Base-by-base conservation (phyloP, 768 basidiomycete genomes). In the Lepiota venenata region DNA sequence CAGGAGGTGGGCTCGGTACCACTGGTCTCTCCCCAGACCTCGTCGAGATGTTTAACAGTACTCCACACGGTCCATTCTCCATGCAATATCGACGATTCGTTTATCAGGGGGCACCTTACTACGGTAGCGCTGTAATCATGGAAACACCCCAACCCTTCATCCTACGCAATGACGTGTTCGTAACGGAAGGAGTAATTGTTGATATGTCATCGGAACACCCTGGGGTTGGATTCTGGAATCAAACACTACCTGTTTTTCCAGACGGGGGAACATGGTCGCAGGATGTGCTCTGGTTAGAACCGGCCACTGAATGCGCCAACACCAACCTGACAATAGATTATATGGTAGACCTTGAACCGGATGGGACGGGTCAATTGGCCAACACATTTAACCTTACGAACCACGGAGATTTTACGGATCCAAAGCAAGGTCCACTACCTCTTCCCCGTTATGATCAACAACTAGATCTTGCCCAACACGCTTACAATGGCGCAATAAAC, bases 401-500 rank as follows among this genome's bases (percentile, higher is more conserved):
- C 15, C 37, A 25, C 15, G 48, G 48, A 16, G 48, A 38, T 4
- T 50, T 50, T 25, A 11, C 25, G 25, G 27, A 39, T 15, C 48
- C 40, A 4, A 27, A 22, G 2, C 48, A 21, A 2, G 52, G 55
- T 10, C 59, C 50, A 39, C 62, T 60, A 2, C 21, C 38, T 2
- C 45, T 60, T 10, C 42, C 47, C 16, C 49, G 53, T n/a, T 52
- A 63, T 37, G 60, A 60, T 7, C 62, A 63, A 37, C 50, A 61
- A 38, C 29, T 60, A 16, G 41, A 60, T 38, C 46, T 61, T 15
- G 20, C 36, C 8, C 51, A 60, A 18, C 62, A 63, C 12, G 62
- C 60, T 9, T 61, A 58, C 39, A 60, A 59, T 32, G 63, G 61
- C 8, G 63, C 59, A 0, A 59, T 57, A 14, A 14, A 56, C 15